Evolutionary conservation across 2,329 filamentous ascomycete species (phyloP).

Genomic region (Cladophialophora carrionii): DNA sequence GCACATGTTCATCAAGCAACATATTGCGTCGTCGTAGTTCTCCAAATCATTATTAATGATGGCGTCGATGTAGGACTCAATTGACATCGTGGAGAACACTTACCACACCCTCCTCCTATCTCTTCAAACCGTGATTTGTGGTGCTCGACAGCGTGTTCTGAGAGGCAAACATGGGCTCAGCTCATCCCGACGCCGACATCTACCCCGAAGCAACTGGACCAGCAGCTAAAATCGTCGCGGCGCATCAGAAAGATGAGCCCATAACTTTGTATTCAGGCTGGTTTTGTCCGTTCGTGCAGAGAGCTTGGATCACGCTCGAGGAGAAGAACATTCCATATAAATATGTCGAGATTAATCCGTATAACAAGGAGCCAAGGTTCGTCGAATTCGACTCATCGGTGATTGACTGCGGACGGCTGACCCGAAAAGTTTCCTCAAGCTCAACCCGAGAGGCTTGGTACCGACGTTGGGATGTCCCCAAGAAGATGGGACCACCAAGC

Average conservation of each 20-base stretch:
- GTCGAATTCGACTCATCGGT: neutral
- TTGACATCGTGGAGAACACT: neutral
- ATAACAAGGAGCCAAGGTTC: conserved; percentile 60
- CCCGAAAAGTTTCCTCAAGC: conserved; percentile 58
- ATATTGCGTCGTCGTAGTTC: conserved; percentile 3
- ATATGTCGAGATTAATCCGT: conserved; percentile 78
- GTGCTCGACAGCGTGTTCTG: neutral
- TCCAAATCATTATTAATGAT: conserved; percentile 4
- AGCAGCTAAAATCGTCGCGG: conserved; percentile 46
- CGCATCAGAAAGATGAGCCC: conserved; percentile 44
- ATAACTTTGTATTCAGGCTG: conserved; percentile 71
- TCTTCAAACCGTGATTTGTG: neutral
- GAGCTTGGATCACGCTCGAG: conserved; percentile 71
- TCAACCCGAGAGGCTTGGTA: conserved; percentile 76
- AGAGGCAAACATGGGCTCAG: conserved; percentile 29
- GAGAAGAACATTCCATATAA: conserved; percentile 75
- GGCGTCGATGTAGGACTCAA: neutral
- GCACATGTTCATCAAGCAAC: neutral
- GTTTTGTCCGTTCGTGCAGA: conserved; percentile 72
- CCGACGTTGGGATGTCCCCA: conserved; percentile 60
- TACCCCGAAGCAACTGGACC: conserved; percentile 52
- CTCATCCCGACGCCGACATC: conserved; percentile 48
- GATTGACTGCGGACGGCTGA: neutral
- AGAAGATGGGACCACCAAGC: conserved; percentile 48
- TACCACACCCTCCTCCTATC: neutral